These are phyloP conservation scores for Hyphodiscus hymeniophilus DNA, from an alignment of 495 filamentous ascomycete species.

Conservation along the genomic window DNA sequence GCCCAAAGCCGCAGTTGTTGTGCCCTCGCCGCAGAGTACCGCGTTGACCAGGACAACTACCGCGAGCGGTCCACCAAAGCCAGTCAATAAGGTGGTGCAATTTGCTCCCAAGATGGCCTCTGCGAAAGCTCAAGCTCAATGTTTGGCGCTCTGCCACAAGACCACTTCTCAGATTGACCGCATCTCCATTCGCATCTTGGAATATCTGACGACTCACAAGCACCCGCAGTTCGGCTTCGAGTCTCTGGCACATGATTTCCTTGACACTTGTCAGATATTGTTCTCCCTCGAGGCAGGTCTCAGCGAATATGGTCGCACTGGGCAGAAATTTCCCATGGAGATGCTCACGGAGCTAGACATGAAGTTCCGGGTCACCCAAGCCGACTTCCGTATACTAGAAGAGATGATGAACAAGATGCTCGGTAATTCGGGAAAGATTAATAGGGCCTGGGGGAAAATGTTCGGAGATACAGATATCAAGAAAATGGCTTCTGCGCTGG, in stretches of 20 bases:
- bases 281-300: slow-evolving; percentile 45
- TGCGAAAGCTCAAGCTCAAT: slow-evolving; percentile 6
- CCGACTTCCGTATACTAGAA: slow-evolving; percentile 41
- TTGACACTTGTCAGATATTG: slow-evolving; percentile 42
- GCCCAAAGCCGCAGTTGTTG: background rate
- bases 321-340: slow-evolving; percentile 35
- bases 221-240: slow-evolving; percentile 36
- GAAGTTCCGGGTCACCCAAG: slow-evolving; percentile 35
- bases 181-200: slow-evolving; percentile 47
- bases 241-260: slow-evolving; percentile 40
- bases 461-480: slow-evolving; percentile 35
- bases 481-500: slow-evolving; percentile 31
- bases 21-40: background rate
- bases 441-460: slow-evolving; percentile 41
- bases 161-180: slow-evolving; percentile 37
- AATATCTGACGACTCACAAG: slow-evolving; percentile 42
- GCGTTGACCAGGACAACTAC: background rate
- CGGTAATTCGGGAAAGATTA: slow-evolving; percentile 37
- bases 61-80: background rate
- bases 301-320: slow-evolving; percentile 27
- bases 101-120: background rate
- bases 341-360: slow-evolving; percentile 42
- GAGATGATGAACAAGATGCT: slow-evolving; percentile 39
- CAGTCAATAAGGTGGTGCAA: background rate
- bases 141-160: slow-evolving; percentile 24